Conservation (phyloP, 345 rosid genomes). For the Eucalyptus leucophloia region DNA sequence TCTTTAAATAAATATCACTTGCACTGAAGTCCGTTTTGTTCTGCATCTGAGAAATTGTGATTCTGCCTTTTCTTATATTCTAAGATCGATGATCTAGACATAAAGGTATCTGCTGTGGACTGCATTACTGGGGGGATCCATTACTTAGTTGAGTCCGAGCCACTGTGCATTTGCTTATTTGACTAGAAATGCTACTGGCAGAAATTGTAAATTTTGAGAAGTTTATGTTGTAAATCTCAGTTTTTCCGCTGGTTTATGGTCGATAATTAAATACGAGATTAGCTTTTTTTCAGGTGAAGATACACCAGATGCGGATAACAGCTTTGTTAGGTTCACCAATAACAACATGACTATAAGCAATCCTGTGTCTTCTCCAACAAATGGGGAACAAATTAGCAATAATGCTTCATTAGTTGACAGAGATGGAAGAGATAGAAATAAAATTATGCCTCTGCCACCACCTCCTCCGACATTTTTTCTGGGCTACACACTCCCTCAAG, state of each 20-base stretch:
- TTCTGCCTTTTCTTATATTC: not conserved
- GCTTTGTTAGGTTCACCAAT: slow-evolving; percentile 22
- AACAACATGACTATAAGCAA: slow-evolving; percentile 9
- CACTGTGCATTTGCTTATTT: not conserved
- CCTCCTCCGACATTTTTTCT: slow-evolving; percentile 68
- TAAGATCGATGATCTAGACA: not conserved
- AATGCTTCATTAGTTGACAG: slow-evolving; percentile 3
- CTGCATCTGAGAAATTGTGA: not conserved
- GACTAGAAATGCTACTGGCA: not conserved
- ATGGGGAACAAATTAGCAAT: slow-evolving; percentile 1
- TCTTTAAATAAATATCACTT: not conserved
- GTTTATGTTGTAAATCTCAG: not conserved
- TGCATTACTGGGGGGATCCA: not conserved
- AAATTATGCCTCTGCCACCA: slow-evolving; percentile 14
- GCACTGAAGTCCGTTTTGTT: not conserved
- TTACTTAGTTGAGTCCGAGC: not conserved
- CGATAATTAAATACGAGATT: not conserved
- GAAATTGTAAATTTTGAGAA: not conserved
- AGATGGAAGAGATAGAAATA: not conserved
- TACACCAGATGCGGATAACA: slow-evolving; percentile 24
- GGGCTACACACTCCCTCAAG: slow-evolving; percentile 89
- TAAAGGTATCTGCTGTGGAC: not conserved
- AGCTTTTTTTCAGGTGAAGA: slow-evolving; percentile 49
- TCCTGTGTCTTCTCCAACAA: slow-evolving; percentile 3
- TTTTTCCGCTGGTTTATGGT: not conserved